Conservation (phyloP, 805 yeast species). For the Kuraishia molischiana region DNA sequence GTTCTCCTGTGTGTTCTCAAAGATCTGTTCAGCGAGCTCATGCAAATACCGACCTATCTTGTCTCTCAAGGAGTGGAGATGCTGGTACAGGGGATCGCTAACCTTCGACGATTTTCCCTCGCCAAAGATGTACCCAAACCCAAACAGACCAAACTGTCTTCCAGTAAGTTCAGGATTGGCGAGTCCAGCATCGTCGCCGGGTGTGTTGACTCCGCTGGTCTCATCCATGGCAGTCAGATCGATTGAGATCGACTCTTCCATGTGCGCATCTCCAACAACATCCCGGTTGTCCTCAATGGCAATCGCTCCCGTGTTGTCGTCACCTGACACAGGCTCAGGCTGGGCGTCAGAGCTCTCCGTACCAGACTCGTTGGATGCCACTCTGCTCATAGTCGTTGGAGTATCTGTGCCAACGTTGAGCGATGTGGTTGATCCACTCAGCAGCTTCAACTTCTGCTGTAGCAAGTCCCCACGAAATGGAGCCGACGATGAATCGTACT, state of each 20-base stretch:
- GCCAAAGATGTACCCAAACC: constrained; percentile 19
- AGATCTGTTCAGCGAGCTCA: constrained; percentile 36
- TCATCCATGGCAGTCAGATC: neutral
- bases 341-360: neutral
- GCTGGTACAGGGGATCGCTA: constrained; percentile 29
- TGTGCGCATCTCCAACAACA: neutral
- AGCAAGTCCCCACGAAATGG: neutral
- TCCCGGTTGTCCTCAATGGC: neutral
- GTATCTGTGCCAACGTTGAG: neutral
- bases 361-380: neutral
- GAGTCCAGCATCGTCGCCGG: constrained; percentile 18
- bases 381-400: neutral
- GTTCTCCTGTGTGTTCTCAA: constrained; percentile 47
- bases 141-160: constrained; percentile 8
- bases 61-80: constrained; percentile 52
- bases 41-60: constrained; percentile 48
- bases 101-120: constrained; percentile 13
- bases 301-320: neutral
- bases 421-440: neutral
- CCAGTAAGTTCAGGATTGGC: constrained; percentile 7
- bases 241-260: neutral
- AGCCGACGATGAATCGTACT: constrained; percentile 7
- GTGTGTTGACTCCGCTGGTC: neutral
- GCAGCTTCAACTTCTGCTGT: constrained; percentile 15
- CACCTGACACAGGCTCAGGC: neutral